Evolutionary conservation across 495 filamentous ascomycete species (phyloP), one percentile per base, ranked within the genome.

Genomic region (Penicillium arizonense): DNA sequence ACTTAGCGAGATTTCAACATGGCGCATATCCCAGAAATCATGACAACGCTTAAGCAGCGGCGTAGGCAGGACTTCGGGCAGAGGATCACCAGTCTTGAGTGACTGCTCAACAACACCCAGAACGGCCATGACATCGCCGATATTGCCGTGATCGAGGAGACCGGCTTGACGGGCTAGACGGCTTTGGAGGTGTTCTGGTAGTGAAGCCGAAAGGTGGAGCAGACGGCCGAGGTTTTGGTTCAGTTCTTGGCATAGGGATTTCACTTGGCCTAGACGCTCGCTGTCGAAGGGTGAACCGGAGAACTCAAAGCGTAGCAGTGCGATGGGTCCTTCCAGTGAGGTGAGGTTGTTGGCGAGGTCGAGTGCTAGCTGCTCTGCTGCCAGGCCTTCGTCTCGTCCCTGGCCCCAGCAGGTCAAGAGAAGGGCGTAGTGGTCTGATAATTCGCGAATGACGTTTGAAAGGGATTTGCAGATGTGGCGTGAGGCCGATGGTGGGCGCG

Each of bases 341-440:
- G 61, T 53, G 13, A 76, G 62, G 7, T 46, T 53, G 21, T 72
- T 61, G 23, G 68, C 64, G 1, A 73, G 44, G n/a, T 68, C 50
- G 5, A 76, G 55, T 2, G 68, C 63, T 7, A 76, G 61, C 20
- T 71, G 62, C 34, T 72, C 67, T 3, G 70, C 68, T 13, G 62
- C 36, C 11, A 55, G 45, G 13, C 68, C 66, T 37, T 65, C 65
- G 4, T 62, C 50, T 20, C 62, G 57, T 10, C 60, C 59, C 14
- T 66, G 62, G 24, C 59, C 61, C 72, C 73, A 75, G 47, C 65
- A 70, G 13, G 75, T 73, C 7, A 77, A 59, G 16, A 77, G 63
- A 2, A 77, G 59, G 13, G 75, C 75, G 48, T 77, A 77, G 44
- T 76, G 72, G 45, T 76, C 73, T 0, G 72, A 72, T 4, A 76